phyloP scores from a whole-genome alignment of 371 early-diverging fungal genomes.

The Mucor irregularis region DNA sequence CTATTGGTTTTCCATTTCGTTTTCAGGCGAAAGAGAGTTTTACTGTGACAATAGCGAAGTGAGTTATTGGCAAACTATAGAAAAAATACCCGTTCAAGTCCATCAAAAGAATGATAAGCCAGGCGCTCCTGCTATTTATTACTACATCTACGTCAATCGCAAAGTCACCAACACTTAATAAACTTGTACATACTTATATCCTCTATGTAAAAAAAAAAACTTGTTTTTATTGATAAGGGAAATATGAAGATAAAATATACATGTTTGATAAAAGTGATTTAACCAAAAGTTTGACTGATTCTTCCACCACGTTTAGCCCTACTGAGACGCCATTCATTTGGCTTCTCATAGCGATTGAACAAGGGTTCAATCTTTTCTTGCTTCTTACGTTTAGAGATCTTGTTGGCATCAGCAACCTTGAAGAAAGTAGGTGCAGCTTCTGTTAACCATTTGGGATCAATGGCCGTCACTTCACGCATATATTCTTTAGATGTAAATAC shows the following conservation, averaged over 20 bases:
- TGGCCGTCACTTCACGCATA: conserved; percentile 95
- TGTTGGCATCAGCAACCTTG: conserved; percentile 88
- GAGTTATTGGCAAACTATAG: conserved; percentile 22
- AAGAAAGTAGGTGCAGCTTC: conserved; percentile 98
- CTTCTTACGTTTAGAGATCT: conserved; percentile 90
- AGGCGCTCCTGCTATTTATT: conserved; percentile 36
- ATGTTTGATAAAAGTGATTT: conserved; percentile 8
- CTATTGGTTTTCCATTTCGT: conserved; percentile 35
- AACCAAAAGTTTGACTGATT: conserved; percentile 80
- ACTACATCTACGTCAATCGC: conserved; percentile 25
- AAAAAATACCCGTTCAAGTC: conserved; percentile 23
- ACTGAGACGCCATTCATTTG: conserved; percentile 88
- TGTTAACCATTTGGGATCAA: conserved; percentile 97
- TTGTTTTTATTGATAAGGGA: neutral
- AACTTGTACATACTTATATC: neutral
- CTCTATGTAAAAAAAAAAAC: too few species aligned
- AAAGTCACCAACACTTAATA: too few species aligned
- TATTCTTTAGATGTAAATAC: conserved; percentile 97
- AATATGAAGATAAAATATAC: conserved; percentile 6
- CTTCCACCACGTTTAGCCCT: conserved; percentile 73
- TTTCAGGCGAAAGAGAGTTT: conserved; percentile 30
- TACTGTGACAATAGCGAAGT: neutral
- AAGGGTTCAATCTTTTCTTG: conserved; percentile 92
- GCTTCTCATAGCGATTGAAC: conserved; percentile 89
- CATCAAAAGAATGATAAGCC: conserved; percentile 28